phyloP scores from a whole-genome alignment of 495 filamentous ascomycete species.

The Penicillium simplicissimum region DNA sequence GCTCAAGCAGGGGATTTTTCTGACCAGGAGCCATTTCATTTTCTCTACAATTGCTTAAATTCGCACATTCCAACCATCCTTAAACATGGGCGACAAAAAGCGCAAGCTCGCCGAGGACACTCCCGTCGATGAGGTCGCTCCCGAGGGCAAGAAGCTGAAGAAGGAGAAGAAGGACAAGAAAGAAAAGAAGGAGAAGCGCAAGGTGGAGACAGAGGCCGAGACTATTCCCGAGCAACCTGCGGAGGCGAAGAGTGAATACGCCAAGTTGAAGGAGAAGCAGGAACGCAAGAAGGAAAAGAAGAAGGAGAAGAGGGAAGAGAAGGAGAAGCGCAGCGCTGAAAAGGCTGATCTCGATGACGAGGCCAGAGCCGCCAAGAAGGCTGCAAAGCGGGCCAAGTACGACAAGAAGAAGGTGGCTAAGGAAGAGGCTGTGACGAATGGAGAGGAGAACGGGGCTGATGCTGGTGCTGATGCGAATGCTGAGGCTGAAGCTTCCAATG shows the following conservation, averaged over 20 bases:
- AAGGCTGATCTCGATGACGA: conserved; percentile 12
- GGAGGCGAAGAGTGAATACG: conserved; percentile 22
- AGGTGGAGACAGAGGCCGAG: conserved; percentile 21
- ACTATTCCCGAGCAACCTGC: conserved; percentile 1
- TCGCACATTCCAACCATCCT: neutral
- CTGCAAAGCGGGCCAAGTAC: conserved; percentile 1
- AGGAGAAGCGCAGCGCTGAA: conserved; percentile 21
- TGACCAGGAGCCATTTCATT: neutral
- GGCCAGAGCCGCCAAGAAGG: neutral
- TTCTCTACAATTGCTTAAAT: neutral
- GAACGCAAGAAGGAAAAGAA: conserved; percentile 5
- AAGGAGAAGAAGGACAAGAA: conserved; percentile 37
- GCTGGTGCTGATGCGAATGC: neutral
- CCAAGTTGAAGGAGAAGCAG: conserved; percentile 16
- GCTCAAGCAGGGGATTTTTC: neutral
- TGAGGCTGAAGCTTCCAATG: conserved; percentile 1
- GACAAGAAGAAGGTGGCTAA: conserved; percentile 7
- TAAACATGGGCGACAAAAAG: conserved; percentile 48
- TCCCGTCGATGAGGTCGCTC: conserved; percentile 30
- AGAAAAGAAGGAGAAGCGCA: conserved; percentile 30
- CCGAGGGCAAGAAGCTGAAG: conserved; percentile 45
- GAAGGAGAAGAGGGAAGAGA: conserved; percentile 23
- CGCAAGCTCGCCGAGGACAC: conserved; percentile 42
- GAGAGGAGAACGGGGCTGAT: neutral
- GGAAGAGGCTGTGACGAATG: neutral